These are phyloP conservation scores for Cyclotella sp. DNA, from an alignment of 108 stramenopile species.

Conservation along the genomic window DNA sequence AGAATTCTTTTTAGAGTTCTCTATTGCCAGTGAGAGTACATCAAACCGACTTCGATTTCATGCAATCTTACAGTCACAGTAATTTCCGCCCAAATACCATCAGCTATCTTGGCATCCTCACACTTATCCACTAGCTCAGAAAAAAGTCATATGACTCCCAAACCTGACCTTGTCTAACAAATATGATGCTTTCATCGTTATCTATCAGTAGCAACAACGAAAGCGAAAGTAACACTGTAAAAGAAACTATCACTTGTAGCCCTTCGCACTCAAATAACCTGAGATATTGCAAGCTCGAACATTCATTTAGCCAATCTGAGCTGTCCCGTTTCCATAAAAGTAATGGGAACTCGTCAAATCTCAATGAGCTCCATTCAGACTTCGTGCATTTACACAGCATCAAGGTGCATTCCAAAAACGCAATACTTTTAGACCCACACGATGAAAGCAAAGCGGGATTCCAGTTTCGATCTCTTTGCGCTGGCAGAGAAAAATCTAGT, in stretches of 20 bases:
- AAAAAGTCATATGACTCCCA: not conserved
- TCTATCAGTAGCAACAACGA: not conserved
- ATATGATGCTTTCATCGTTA: not conserved
- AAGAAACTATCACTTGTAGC: not conserved
- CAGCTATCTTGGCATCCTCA: no score
- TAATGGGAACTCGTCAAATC: not conserved
- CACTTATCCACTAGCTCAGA: no score
- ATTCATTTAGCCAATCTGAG: slow-evolving; percentile 32
- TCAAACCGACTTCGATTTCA: no score
- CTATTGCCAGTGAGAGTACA: no score
- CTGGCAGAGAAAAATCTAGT: not conserved
- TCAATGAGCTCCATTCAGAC: slow-evolving; percentile 19
- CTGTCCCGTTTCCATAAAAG: slow-evolving; percentile 10
- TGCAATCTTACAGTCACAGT: no score
- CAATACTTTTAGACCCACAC: not conserved
- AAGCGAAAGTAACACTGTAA: not conserved
- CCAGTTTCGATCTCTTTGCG: slow-evolving; percentile 14
- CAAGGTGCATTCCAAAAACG: slow-evolving; percentile 7
- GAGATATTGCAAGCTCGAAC: slow-evolving; percentile 13
- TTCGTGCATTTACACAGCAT: slow-evolving; percentile 30
- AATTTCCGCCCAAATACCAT: no score
- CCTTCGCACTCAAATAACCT: not conserved
- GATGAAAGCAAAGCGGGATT: slow-evolving; percentile 22
- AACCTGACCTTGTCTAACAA: not conserved
- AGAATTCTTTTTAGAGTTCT: no score